Conservation (phyloP, 1,284 basidiomycete species). For the Singerocomus inundabilis region DNA sequence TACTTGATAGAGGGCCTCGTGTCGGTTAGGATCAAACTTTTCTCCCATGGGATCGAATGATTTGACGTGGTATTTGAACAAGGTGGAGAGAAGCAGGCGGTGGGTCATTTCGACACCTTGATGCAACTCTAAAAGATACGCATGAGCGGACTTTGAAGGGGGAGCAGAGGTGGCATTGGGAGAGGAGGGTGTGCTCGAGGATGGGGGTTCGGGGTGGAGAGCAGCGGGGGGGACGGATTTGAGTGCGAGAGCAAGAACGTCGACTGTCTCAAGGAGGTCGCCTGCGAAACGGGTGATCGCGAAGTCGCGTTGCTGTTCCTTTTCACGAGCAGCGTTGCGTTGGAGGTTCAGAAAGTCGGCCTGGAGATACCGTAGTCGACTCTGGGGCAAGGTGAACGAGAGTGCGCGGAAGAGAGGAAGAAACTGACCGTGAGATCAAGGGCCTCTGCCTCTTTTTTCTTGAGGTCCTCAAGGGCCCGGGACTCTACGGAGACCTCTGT, state of each 20-base stretch:
- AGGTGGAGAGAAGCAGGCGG: constrained; percentile 84
- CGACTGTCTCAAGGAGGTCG: constrained; percentile 90
- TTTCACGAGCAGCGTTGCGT: constrained; percentile 87
- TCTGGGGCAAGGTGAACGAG: constrained; percentile 41
- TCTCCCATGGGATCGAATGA: constrained; percentile 92
- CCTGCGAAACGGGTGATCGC: constrained; percentile 89
- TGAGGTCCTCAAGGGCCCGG: constrained; percentile 50
- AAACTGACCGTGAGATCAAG: constrained; percentile 70
- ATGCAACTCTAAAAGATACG: constrained; percentile 71
- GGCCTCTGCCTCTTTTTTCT: constrained; percentile 71
- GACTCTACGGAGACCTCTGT: constrained; percentile 33
- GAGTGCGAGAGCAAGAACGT: constrained; percentile 88
- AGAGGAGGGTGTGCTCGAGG: constrained; percentile 29
- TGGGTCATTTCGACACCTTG: constrained; percentile 92
- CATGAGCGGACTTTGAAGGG: constrained; percentile 50
- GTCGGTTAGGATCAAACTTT: constrained; percentile 90
- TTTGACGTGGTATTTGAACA: constrained; percentile 90
- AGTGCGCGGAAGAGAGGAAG: neutral
- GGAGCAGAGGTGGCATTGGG: constrained; percentile 30
- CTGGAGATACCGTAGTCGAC: constrained; percentile 82
- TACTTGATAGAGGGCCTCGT: constrained; percentile 94
- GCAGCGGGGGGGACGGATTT: constrained; percentile 75
- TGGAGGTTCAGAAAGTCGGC: constrained; percentile 97
- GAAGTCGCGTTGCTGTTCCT: constrained; percentile 89
- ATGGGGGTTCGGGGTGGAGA: constrained; percentile 32